These are phyloP conservation scores for Rhizopogon vulgaris DNA, from an alignment of 768 basidiomycete genomes.

Conservation along the genomic window DNA sequence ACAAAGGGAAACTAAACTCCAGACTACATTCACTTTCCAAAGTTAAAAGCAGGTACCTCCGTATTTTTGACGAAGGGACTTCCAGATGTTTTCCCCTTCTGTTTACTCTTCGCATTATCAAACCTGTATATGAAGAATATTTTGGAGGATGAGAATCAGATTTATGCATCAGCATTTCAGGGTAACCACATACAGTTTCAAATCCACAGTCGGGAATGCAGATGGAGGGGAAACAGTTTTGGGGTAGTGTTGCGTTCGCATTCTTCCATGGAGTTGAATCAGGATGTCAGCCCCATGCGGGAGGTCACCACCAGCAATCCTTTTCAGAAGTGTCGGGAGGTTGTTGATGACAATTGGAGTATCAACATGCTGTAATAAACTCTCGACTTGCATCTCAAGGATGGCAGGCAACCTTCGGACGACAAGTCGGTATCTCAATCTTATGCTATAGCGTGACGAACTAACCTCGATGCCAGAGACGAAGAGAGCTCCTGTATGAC, in stretches of 20 bases:
- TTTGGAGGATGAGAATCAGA: not conserved
- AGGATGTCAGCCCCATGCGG: slow-evolving; percentile 10
- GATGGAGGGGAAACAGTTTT: no score
- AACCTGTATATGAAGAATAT: no score
- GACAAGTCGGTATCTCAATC: not conserved
- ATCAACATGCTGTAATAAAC: slow-evolving; percentile 4
- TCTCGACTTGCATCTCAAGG: slow-evolving; percentile 5
- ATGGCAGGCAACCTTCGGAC: slow-evolving; percentile 2
- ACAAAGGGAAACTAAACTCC: no score
- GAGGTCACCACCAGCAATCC: slow-evolving; percentile 4
- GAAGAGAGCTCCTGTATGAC: slow-evolving; percentile 21
- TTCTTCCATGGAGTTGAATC: slow-evolving; percentile 1
- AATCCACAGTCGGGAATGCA: not conserved
- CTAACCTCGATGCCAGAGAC: slow-evolving; percentile 19
- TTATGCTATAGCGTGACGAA: not conserved
- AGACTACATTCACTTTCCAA: no score
- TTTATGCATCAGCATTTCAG: no score
- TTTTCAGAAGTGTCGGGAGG: slow-evolving; percentile 2
- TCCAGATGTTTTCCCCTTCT: no score
- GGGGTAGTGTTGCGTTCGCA: slow-evolving; percentile 5
- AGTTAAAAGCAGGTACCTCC: no score
- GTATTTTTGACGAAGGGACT: no score
- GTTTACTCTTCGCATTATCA: no score
- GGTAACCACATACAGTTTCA: not conserved
- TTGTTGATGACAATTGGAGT: not conserved